Evolutionary conservation across 345 rosid species (phyloP).

Genomic region (Physaria fendleri): DNA sequence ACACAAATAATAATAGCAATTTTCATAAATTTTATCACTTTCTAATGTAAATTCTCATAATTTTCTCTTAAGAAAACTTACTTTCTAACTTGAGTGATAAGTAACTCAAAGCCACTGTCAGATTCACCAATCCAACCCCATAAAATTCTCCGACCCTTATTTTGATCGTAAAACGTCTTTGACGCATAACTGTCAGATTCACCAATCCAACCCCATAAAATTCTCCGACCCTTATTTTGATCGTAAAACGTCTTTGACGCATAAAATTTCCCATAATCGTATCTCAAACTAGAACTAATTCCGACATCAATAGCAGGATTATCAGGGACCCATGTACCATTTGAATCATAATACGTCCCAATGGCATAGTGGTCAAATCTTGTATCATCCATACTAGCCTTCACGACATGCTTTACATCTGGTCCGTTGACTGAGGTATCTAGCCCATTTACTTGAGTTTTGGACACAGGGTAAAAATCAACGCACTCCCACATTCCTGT

Average conservation of each 20-base stretch:
- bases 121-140: slow-evolving; percentile 21
- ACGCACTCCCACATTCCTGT: slow-evolving; percentile 88
- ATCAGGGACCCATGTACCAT: slow-evolving; percentile 23
- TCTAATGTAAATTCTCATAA: no score
- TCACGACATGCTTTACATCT: slow-evolving; percentile 23
- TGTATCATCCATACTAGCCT: slow-evolving; percentile 31
- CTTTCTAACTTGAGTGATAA: neutral
- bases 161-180: slow-evolving; percentile 29
- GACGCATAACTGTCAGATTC: slow-evolving; percentile 31
- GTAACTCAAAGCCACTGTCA: neutral
- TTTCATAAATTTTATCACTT: no score
- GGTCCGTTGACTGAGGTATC: slow-evolving; percentile 27
- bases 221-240: slow-evolving; percentile 16
- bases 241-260: slow-evolving; percentile 35
- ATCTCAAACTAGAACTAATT: slow-evolving; percentile 10
- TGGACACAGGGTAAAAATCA: slow-evolving; percentile 30
- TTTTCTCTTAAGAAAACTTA: no score
- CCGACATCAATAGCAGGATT: slow-evolving; percentile 21
- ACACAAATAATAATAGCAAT: no score
- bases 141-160: slow-evolving; percentile 20
- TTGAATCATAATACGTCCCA: slow-evolving; percentile 15
- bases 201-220: slow-evolving; percentile 28
- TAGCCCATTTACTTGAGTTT: slow-evolving; percentile 6
- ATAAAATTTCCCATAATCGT: slow-evolving; percentile 28
- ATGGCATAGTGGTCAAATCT: slow-evolving; percentile 26